A percentile compares a stretch with the other conserved stretches of the same genome.
Evolutionary conservation across 2,329 filamentous ascomycete species (phyloP).

Genomic region (Aspergillus sp.): DNA sequence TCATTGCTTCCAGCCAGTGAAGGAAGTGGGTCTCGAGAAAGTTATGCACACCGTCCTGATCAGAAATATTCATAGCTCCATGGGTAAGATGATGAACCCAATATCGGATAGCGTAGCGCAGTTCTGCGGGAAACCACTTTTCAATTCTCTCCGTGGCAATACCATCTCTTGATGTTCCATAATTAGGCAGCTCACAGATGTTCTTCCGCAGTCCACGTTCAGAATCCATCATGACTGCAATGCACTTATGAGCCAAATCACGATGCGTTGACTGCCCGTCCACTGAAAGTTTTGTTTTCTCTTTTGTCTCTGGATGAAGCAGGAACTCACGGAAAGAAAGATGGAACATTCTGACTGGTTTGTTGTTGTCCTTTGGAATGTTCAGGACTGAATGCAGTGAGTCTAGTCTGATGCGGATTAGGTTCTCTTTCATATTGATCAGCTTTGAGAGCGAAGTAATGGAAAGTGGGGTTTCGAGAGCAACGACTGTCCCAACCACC

Average conservation of each 20-base stretch:
- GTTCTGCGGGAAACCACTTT: constrained; percentile 17
- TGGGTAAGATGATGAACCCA: constrained; percentile 29
- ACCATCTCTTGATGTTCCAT: constrained; percentile 7
- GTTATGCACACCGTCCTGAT: constrained; percentile 9
- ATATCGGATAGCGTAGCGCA: constrained; percentile 31
- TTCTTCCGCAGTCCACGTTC: constrained; percentile 13
- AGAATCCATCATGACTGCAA: constrained; percentile 18
- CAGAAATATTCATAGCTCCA: neutral
- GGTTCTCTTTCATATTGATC: neutral
- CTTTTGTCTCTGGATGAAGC: constrained; percentile 13
- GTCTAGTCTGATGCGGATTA: no score
- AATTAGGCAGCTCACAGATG: constrained; percentile 17
- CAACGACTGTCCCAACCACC: constrained; percentile 27
- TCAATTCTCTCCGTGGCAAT: constrained; percentile 12
- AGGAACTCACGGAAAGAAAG: constrained; percentile 39
- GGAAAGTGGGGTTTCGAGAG: constrained; percentile 26
- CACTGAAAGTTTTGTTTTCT: constrained; percentile 30
- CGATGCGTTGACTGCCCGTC: constrained; percentile 32
- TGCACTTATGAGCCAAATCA: constrained; percentile 29
- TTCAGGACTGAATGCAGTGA: constrained; percentile 20
- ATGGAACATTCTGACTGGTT: constrained; percentile 26
- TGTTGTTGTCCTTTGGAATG: constrained; percentile 13
- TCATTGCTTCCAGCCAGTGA: constrained; percentile 30
- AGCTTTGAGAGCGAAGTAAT: constrained; percentile 18
- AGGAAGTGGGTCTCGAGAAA: constrained; percentile 21